Conservation (phyloP, 73 alveolate genomes). For the Breviolum minutum region DNA sequence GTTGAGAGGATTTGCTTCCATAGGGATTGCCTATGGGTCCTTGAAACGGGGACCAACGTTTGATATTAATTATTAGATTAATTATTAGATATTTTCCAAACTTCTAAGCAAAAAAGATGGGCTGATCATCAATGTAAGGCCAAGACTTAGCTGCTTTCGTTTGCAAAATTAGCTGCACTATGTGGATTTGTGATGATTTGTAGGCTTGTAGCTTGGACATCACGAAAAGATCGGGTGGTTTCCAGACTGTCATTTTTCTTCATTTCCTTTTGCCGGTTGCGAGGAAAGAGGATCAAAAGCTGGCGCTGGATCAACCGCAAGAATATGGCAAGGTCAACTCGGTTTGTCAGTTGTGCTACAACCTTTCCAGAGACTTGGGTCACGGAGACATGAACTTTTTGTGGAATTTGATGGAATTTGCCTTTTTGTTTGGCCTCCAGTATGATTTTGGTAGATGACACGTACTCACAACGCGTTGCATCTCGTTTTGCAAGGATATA, state of each 20-base stretch:
- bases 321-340: conserved; percentile 43
- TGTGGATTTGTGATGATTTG: not conserved
- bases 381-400: not conserved
- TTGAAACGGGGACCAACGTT: not conserved
- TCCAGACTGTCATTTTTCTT: not conserved
- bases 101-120: not conserved
- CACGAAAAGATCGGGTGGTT: no score
- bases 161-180: not conserved
- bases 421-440: not conserved
- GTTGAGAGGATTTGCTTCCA: not conserved
- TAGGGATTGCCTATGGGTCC: not conserved
- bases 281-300: conserved; percentile 37
- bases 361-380: conserved; percentile 22
- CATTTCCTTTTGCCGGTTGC: not conserved
- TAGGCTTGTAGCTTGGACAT: not conserved
- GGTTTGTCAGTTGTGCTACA: conserved; percentile 78
- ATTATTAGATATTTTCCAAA: not conserved
- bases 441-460: no score
- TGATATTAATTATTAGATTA: not conserved
- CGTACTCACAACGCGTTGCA: no score
- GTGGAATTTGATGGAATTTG: not conserved
- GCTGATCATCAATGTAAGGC: no score
- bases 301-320: conserved; percentile 17
- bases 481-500: not conserved
- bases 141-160: not conserved